Evolutionary conservation across 768 basidiomycete species (phyloP).

Genomic region (Cantharellus cinnabarinus): DNA sequence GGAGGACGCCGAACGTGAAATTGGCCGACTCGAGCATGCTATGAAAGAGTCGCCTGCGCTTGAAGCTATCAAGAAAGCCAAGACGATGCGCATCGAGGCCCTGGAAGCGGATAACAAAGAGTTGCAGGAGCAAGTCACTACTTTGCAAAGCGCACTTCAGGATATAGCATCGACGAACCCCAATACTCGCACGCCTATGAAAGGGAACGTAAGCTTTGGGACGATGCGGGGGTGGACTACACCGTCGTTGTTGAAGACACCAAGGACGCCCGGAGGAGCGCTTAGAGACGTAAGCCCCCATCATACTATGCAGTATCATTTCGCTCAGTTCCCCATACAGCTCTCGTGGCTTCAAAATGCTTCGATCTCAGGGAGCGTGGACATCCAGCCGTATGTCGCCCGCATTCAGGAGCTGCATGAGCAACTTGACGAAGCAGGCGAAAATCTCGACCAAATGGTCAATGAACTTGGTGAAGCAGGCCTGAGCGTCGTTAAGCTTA

Average conservation of each 20-base stretch:
- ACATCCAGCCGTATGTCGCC: constrained; percentile 7
- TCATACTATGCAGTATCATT: not conserved
- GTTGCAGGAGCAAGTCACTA: constrained; percentile 43
- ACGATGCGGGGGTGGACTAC: constrained; percentile 4
- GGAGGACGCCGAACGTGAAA: constrained; percentile 55
- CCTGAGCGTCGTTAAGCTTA: constrained; percentile 70
- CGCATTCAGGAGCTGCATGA: not conserved
- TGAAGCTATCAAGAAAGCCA: constrained; percentile 58
- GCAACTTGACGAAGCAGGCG: not conserved
- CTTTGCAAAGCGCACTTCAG: constrained; percentile 1
- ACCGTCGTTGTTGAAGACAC: constrained; percentile 25
- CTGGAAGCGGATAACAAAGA: constrained; percentile 63
- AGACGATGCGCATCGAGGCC: constrained; percentile 55
- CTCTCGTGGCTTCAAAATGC: constrained; percentile 33
- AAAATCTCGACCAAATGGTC: not conserved
- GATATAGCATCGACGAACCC: not conserved
- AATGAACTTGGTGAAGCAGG: constrained; percentile 29
- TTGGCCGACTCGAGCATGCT: constrained; percentile 43
- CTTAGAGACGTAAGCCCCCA: constrained; percentile 42
- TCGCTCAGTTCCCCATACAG: constrained; percentile 16
- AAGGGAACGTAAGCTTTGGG: constrained; percentile 7
- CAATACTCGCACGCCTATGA: not conserved
- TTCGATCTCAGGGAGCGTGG: not conserved
- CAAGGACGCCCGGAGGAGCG: constrained; percentile 62
- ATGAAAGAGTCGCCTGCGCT: constrained; percentile 54